Base-by-base conservation (phyloP, 2,329 filamentous ascomycete species). In the Zymoseptoria passerinii region DNA sequence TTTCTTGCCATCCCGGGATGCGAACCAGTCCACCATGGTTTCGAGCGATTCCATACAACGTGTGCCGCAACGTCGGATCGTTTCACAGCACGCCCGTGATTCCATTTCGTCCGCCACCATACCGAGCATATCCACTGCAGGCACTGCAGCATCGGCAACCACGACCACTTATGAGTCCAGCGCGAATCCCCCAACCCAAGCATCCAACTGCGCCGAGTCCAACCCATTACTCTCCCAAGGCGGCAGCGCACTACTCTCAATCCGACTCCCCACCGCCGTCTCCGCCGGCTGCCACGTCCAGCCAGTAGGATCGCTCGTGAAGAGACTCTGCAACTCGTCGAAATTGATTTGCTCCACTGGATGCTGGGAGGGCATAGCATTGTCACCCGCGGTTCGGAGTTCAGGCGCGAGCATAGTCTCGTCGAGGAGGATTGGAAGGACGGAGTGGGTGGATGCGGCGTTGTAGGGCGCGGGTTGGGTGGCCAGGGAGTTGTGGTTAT, bases 261-360 rank as follows among this genome's bases (percentile, higher is more conserved):
- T 62, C 40, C 62, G 54, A 27, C 63, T 64, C 5, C 63, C 64
- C 7, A 66, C 60, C 40, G 63, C 64, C 27, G 64, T 66, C 48
- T 66, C 64, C n/a, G 63, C 63, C 20, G 64, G 64, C 52, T 66
- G 64, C 64, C 64, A 66, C 40, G 64, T 65, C 63, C 64, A 65
- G 2, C 64, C 64, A 3, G 64, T 64, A 10, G 64, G 64, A 55
- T 66, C 64, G 50, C 63, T 66, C 3, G 61, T 62, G 60, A 66
- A 66, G 13, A 66, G 55, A 6, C 59, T 61, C 29, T 65, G 63
- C 29, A 66, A 56, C 50, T 65, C 64, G 29, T 66, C 64, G 40
- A 66, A 63, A 10, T 63, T 63, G 56, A 63, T 60, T 54, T 66
- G 64, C 10, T 65, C 61, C 35, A 44, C 35, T 44, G 16, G 35